Base-by-base conservation (phyloP, 1,284 basidiomycete genomes). In the Volvariella surrecta region DNA sequence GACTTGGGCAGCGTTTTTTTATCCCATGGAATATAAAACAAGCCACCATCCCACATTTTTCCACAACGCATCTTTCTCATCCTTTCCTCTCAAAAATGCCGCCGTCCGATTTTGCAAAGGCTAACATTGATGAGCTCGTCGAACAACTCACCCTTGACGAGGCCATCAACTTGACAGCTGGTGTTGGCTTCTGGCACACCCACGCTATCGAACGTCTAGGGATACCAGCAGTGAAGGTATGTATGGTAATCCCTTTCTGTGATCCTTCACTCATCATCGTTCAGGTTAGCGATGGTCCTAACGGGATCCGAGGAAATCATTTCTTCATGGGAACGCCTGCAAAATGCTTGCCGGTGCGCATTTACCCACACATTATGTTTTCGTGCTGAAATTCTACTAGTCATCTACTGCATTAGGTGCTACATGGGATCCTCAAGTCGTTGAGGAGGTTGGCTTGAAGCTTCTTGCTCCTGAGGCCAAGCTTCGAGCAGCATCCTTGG, bases 101-200 rank as follows among this genome's bases (percentile, higher is more conserved):
- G 2, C 76, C 76, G 10, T 83, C 82, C 17, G 77, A 82, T 54
- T 82, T 86, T 53, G 74, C 76, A 11, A 74, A 73, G 0, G 81
- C 74, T 3, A 60, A 79, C 54, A 64, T 86, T 42, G 65, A 74
- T 47, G 68, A 75, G 39, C 61, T 84, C 43, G 66, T 86, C 42
- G 72, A 76, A n/a, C 64, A 75, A 46, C 62, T 86, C 48, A 82
- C 81, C 1, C 79, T 73, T 0, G 80, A 84, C 32, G 83, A 86
- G 53, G 76, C 83, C 2, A 85, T 87, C 50, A 62, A 68, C 16
- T 66, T 89, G 19, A 79, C 76, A 10, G 79, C 79, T 3, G 85
- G 84, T 28, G 79, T 80, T 20, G 83, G 83, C 17, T 79, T 82
- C 55, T 88, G 85, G 86, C 76, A 84, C 55, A 88, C 85, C 0